Percentiles rank a stretch among this genome's conserved stretches.
These are phyloP conservation scores for Hippophae tibetana DNA, from an alignment of 306 rosid genomes.

Conservation along the genomic window DNA sequence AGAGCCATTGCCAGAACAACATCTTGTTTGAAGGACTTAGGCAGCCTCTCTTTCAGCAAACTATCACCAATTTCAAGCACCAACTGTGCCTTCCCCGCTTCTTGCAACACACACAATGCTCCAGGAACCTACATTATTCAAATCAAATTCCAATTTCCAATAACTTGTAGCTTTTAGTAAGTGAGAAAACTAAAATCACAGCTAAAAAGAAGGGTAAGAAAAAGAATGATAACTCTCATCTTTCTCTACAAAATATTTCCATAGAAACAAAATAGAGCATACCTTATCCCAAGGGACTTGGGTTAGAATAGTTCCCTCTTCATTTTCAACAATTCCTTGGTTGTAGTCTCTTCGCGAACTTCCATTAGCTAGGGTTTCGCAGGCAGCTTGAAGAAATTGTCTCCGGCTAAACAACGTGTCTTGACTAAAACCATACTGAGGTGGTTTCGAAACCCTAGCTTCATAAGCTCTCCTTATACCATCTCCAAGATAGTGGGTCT, in stretches of 20 bases:
- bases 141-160: too few species aligned
- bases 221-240: not conserved
- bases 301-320: conserved; percentile 50
- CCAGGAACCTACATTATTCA: conserved; percentile 64
- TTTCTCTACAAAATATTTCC: not conserved
- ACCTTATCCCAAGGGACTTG: conserved; percentile 91
- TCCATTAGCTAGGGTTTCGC: conserved; percentile 74
- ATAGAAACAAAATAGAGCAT: not conserved
- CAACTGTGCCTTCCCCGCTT: conserved; percentile 72
- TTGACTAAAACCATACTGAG: conserved; percentile 74
- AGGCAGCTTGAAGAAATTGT: conserved; percentile 84
- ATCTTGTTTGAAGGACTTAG: conserved; percentile 88
- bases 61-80: conserved; percentile 69
- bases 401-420: conserved; percentile 76
- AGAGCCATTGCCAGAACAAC: conserved; percentile 83
- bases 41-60: conserved; percentile 77
- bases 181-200: not conserved
- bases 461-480: conserved; percentile 80
- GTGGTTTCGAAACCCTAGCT: conserved; percentile 76
- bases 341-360: conserved; percentile 73
- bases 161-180: too few species aligned
- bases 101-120: conserved; percentile 81
- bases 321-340: conserved; percentile 53
- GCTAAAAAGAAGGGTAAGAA: not conserved
- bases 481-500: conserved; percentile 83